Evolutionary conservation across 495 filamentous ascomycete genomes (phyloP), one percentile per base, ranked within the genome.

Genomic region (Lasiosphaeris hirsuta): DNA sequence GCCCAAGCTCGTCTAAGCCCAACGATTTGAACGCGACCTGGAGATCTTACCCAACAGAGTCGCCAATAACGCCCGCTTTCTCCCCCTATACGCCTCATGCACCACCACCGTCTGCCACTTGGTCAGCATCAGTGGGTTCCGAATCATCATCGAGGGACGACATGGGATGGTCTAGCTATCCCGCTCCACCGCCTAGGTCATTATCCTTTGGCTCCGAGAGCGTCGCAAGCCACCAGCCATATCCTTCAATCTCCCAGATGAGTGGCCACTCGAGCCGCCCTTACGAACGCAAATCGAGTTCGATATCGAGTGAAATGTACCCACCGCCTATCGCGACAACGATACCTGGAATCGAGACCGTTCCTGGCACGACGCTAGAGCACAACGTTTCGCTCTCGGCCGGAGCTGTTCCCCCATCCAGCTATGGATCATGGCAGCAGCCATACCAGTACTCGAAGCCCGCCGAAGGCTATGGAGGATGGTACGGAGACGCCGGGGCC

Each of bases 371-470:
- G n/a, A 65, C 66, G 7, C 33, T 71, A 8, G 65, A 66, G 17
- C 63, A 62, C 41, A 62, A 69, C 9, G 67, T 65, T 13, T 73
- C 73, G 35, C 62, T 77, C 36, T 77, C 75, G 0, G 73, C 75
- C 13, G 73, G 71, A 9, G 73, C 75, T 7, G 67, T 69, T 9
- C 70, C 73, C 6, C 64, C 72, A 7, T 49, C 71, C n/a, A 63
- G 60, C 18, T 79, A 79, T 59, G 60, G 68, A 5, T 58, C 69
- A 11, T 78, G 76, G 76, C 73, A 73, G 39, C 75, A 75, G 30
- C 62, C 73, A 47, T 78, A 75, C 54, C 64, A 72, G 23, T 75
- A 76, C 53, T 54, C 72, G 19, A 77, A 68, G 55, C 63, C 67
- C 7, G 41, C 18, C 23, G 73, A 74, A 15, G 57, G 67, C 23